Percentiles rank a stretch among this genome's conserved stretches.
Evolutionary conservation across 1,284 basidiomycete species (phyloP).

Genomic region (Chiua sp.): DNA sequence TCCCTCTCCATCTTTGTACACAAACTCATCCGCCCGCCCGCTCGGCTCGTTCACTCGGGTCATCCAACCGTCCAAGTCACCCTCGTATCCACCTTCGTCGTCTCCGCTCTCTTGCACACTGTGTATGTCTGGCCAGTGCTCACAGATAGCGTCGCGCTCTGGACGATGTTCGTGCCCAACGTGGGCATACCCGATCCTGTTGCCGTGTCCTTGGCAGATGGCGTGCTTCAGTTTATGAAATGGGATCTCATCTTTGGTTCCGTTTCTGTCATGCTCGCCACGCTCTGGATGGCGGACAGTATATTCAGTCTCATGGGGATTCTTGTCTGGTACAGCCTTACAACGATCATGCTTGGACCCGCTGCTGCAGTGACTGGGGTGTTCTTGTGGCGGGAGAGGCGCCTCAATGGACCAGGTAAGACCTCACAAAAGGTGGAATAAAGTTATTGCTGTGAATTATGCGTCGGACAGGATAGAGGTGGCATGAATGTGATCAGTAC

Average conservation of each 20-base stretch:
- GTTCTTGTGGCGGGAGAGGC: conserved; percentile 48
- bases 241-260: conserved; percentile 49
- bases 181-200: conserved; percentile 18
- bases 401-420: conserved; percentile 24
- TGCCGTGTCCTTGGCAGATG: conserved; percentile 25
- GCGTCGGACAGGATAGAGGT: too few species aligned
- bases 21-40: conserved; percentile 31
- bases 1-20: conserved; percentile 30
- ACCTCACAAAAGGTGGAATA: conserved; percentile 6
- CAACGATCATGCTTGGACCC: conserved; percentile 44
- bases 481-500: too few species aligned
- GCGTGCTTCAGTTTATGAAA: conserved; percentile 45
- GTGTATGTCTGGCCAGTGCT: conserved; percentile 40
- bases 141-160: conserved; percentile 26
- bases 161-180: conserved; percentile 39
- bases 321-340: conserved; percentile 42
- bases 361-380: conserved; percentile 49
- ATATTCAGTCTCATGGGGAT: conserved; percentile 24
- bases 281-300: conserved; percentile 48
- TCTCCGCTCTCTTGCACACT: conserved; percentile 45
- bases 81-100: conserved; percentile 34
- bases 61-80: conserved; percentile 37
- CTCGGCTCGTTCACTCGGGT: conserved; percentile 39
- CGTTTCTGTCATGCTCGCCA: conserved; percentile 40
- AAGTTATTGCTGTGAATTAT: too few species aligned